Conservation (phyloP, 345 rosid genomes). For the Iberis pinnata region DNA sequence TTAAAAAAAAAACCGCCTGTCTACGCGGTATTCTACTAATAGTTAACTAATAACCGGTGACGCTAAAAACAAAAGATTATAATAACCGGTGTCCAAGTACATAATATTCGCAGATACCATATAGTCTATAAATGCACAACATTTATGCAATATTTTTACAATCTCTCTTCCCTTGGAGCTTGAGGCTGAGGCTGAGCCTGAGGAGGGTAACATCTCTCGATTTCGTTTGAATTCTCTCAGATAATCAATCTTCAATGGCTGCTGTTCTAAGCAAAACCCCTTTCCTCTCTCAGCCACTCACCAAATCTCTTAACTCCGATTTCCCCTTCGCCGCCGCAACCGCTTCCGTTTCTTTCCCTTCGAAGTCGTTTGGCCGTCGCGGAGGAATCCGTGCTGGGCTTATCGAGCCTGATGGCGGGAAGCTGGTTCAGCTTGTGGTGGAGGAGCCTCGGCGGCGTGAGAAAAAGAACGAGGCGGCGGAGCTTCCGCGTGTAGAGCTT, state of each 20-base stretch:
- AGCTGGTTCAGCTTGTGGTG: conserved; percentile 62
- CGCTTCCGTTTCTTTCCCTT: conserved; percentile 27
- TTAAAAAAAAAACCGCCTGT: too few species aligned
- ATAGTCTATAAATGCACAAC: too few species aligned
- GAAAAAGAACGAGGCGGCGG: conserved; percentile 54
- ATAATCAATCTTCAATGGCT: conserved; percentile 47
- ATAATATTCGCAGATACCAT: too few species aligned
- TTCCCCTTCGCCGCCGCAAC: conserved; percentile 35
- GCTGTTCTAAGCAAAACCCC: conserved; percentile 34
- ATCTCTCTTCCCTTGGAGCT: too few species aligned
- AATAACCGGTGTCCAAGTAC: too few species aligned
- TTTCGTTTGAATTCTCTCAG: too few species aligned
- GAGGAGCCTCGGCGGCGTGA: conserved; percentile 44
- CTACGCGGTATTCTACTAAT: too few species aligned
- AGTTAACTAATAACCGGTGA: too few species aligned
- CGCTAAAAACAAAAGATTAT: too few species aligned
- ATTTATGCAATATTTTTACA: too few species aligned
- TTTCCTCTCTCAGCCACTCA: conserved; percentile 34
- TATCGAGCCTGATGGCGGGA: conserved; percentile 90
- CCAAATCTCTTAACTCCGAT: conserved; percentile 37
- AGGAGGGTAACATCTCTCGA: conserved; percentile 17
- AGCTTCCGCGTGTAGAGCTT: conserved; percentile 59
- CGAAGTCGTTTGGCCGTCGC: conserved; percentile 15
- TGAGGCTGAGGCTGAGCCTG: too few species aligned
- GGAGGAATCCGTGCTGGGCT: conserved; percentile 38